Conservation (phyloP, 345 rosid species). For the Stellera chamaejasme region DNA sequence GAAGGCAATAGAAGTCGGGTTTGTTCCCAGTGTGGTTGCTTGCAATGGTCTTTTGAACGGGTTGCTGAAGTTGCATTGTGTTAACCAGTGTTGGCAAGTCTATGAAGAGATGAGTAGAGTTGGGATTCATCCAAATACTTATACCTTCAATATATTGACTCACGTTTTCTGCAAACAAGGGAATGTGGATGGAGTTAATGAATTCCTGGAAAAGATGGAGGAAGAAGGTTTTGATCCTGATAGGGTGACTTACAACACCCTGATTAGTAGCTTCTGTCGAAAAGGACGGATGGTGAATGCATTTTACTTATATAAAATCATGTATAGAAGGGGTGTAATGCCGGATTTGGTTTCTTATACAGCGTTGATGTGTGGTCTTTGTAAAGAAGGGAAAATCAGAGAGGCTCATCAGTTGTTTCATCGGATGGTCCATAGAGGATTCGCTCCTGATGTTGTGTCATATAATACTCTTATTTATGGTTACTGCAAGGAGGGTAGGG, state of each 20-base stretch:
- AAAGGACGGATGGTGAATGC: constrained; percentile 68
- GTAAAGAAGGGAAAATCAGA: constrained; percentile 58
- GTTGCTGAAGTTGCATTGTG: constrained; percentile 40
- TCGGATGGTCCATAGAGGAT: constrained; percentile 56
- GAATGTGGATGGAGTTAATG: constrained; percentile 40
- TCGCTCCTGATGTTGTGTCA: constrained; percentile 50
- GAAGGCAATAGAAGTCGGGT: constrained; percentile 41
- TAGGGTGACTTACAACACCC: constrained; percentile 77
- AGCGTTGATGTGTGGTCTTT: constrained; percentile 67
- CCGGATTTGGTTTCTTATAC: constrained; percentile 86
- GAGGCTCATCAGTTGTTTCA: constrained; percentile 87
- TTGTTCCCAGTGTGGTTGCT: constrained; percentile 53
- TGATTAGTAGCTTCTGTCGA: constrained; percentile 69
- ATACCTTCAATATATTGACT: constrained; percentile 78
- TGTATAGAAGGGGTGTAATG: constrained; percentile 54
- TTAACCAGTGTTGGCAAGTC: constrained; percentile 62
- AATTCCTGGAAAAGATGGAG: constrained; percentile 85
- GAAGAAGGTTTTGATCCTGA: constrained; percentile 95
- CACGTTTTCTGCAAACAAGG: constrained; percentile 52
- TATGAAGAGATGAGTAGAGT: constrained; percentile 56
- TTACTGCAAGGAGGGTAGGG: constrained; percentile 66
- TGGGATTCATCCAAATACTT: constrained; percentile 50
- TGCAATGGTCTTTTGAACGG: constrained; percentile 78
- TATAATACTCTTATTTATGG: constrained; percentile 71
- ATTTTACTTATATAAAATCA: constrained; percentile 66